phyloP scores from a whole-genome alignment of 1,284 basidiomycete species.

The Ceratobasidium sp. region DNA sequence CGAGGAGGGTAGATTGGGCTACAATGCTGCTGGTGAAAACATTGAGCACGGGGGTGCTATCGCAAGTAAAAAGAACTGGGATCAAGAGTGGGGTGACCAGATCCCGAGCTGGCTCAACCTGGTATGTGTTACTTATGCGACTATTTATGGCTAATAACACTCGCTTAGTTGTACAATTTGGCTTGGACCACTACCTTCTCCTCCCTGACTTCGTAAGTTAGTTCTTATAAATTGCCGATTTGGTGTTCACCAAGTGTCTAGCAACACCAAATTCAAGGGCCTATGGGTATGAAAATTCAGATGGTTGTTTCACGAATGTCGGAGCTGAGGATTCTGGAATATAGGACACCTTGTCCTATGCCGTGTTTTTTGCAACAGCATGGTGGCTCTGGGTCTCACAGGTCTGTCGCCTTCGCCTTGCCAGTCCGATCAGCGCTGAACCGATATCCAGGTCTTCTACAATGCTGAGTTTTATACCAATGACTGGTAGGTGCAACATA shows the following conservation, averaged over 20 bases:
- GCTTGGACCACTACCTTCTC: constrained; percentile 29
- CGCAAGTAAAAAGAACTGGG: constrained; percentile 9
- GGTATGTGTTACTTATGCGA: not conserved
- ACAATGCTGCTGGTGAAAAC: not conserved
- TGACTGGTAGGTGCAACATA: constrained; percentile 14
- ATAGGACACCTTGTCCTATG: constrained; percentile 26
- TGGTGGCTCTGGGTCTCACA: constrained; percentile 44
- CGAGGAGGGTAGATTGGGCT: not conserved
- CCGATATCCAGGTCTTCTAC: constrained; percentile 10
- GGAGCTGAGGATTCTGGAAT: not conserved
- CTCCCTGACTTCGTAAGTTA: constrained; percentile 20
- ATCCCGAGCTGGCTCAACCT: constrained; percentile 26
- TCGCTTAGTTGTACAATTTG: constrained; percentile 19
- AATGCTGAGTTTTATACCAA: constrained; percentile 35
- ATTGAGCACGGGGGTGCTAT: not conserved
- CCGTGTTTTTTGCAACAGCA: constrained; percentile 22
- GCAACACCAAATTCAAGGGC: constrained; percentile 12
- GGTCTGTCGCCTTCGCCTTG: not conserved
- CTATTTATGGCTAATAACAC: not conserved
- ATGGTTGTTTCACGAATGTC: not conserved
- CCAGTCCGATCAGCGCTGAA: not conserved
- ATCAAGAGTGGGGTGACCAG: constrained; percentile 27
- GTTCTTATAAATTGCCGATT: not conserved
- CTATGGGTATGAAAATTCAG: constrained; percentile 9
- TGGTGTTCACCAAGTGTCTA: not conserved